phyloP scores from a whole-genome alignment of 495 filamentous ascomycete genomes.

The Podospora appendiculata region DNA sequence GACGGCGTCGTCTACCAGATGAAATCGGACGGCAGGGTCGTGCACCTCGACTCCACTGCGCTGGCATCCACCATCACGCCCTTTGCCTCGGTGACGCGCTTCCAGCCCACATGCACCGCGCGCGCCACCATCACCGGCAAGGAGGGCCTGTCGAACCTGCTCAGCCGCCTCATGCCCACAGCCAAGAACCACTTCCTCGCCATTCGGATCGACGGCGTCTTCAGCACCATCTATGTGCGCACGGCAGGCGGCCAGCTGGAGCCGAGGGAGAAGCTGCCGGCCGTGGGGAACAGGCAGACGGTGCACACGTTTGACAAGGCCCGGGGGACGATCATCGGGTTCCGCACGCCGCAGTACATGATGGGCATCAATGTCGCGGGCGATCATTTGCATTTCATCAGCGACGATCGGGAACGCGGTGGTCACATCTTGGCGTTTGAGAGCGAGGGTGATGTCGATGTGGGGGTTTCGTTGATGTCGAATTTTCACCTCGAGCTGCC shows the following conservation, averaged over 20 bases:
- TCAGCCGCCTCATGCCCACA: conserved; percentile 27
- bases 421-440: conserved; percentile 43
- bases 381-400: conserved; percentile 46
- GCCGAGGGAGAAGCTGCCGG: conserved; percentile 30
- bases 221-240: conserved; percentile 27
- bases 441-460: conserved; percentile 26
- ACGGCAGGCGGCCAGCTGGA: conserved; percentile 27
- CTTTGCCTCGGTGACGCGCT: conserved; percentile 37
- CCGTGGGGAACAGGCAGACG: conserved; percentile 34
- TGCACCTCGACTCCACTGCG: conserved; percentile 9
- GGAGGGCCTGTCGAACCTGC: conserved; percentile 23
- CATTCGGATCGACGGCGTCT: conserved; percentile 30
- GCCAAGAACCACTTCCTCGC: conserved; percentile 32
- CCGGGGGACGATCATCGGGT: conserved; percentile 40
- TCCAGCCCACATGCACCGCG: conserved; percentile 17
- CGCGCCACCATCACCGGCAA: conserved; percentile 23
- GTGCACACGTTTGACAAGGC: conserved; percentile 25
- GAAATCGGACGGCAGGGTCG: conserved; percentile 29
- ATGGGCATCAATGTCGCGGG: conserved; percentile 43
- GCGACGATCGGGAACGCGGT: conserved; percentile 30
- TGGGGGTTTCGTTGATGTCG: conserved; percentile 24
- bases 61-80: conserved; percentile 22
- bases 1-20: conserved; percentile 41
- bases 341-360: conserved; percentile 38
- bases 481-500: conserved; percentile 33